Evolutionary conservation across 345 rosid species (phyloP).

Genomic region (Acer yangbiense): DNA sequence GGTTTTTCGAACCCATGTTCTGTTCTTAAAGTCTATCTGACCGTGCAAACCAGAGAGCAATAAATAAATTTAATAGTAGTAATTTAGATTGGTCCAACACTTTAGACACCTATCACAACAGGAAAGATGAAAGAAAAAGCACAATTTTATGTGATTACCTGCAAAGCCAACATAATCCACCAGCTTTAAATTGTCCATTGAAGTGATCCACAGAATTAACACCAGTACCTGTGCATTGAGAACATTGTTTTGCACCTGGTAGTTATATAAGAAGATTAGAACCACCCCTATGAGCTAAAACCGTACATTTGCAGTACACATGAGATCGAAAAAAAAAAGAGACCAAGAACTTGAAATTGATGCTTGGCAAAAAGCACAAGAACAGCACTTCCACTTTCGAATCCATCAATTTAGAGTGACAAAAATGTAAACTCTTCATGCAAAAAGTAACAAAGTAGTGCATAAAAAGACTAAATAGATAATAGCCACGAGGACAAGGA

Average conservation of each 20-base stretch:
- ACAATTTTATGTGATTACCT: conserved; percentile 41
- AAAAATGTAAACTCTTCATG: background rate
- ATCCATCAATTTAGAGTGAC: background rate
- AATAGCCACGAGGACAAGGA: background rate
- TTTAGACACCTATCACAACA: background rate
- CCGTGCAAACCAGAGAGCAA: background rate
- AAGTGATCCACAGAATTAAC: conserved; percentile 89
- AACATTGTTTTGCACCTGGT: conserved; percentile 61
- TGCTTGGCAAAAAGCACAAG: background rate
- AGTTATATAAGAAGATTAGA: conserved; percentile 14
- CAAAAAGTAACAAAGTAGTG: background rate
- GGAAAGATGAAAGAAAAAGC: background rate
- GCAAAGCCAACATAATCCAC: conserved; percentile 94
- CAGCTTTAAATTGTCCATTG: conserved; percentile 94
- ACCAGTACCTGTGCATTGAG: conserved; percentile 82
- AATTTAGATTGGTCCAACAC: conserved; percentile 8
- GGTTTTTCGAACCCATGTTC: background rate
- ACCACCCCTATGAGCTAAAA: background rate
- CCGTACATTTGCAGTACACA: background rate
- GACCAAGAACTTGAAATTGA: background rate
- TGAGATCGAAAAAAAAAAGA: background rate
- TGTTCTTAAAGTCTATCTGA: background rate
- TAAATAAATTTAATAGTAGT: background rate
- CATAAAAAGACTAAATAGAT: background rate
- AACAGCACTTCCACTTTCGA: background rate